Percentiles rank a stretch among this genome's conserved stretches.
Conservation (phyloP, 371 early-diverging fungal genomes). For the Mortierella sp. region DNA sequence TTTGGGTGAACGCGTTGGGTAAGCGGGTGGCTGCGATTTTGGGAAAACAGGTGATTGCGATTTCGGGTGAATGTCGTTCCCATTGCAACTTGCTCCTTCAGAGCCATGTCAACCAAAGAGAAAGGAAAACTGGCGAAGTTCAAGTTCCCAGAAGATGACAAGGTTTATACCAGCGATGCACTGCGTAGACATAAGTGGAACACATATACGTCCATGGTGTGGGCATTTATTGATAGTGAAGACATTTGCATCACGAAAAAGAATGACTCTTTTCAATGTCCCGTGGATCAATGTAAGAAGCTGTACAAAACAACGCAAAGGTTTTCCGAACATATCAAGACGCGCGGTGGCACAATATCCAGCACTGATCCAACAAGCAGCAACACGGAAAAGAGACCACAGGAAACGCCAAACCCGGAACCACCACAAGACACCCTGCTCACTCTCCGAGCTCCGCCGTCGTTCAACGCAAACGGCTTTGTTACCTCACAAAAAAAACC, state of each 20-base stretch:
- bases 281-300: not conserved
- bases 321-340: not conserved
- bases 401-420: too few species aligned
- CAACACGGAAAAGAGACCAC: not conserved
- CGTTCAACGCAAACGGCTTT: too few species aligned
- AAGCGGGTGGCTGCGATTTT: not conserved
- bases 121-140: not conserved
- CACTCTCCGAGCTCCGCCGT: too few species aligned
- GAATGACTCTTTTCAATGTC: not conserved
- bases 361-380: not conserved
- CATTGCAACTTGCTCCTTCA: not conserved
- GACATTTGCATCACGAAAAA: conserved; percentile 2
- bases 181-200: not conserved
- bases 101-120: too few species aligned
- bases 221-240: not conserved
- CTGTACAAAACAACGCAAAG: not conserved
- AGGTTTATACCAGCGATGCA: conserved; percentile 1
- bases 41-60: too few species aligned
- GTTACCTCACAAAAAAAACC: too few species aligned
- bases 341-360: too few species aligned
- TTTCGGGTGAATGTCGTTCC: not conserved
- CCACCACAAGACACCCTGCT: too few species aligned
- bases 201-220: not conserved
- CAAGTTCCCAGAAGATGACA: not conserved
- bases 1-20: not conserved